phyloP scores from a whole-genome alignment of 2,329 filamentous ascomycete genomes.

The Colletotrichum aenigma region DNA sequence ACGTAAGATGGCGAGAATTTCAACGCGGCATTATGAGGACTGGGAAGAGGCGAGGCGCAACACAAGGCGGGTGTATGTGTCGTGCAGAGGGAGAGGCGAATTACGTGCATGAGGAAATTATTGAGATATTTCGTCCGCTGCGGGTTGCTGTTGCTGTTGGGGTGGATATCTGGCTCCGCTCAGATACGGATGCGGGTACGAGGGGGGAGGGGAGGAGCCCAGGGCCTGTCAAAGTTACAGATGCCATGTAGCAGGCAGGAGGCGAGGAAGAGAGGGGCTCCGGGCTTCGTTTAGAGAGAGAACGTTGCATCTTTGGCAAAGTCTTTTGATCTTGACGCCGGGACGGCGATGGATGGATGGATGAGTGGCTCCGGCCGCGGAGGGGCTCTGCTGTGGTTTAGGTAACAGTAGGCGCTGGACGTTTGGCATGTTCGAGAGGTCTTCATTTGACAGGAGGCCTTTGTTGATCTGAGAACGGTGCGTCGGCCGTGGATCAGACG shows the following conservation, averaged over 20 bases:
- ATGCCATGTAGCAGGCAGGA: background rate
- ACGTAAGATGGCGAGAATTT: background rate
- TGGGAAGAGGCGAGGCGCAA: background rate
- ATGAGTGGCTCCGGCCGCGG: background rate
- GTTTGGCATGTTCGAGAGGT: background rate
- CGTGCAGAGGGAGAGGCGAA: background rate
- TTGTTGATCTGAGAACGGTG: background rate
- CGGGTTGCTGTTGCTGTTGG: background rate
- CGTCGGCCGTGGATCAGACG: conserved; percentile 1
- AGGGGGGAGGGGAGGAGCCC: background rate
- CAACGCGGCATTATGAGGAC: background rate
- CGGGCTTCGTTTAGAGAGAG: background rate
- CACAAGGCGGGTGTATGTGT: background rate
- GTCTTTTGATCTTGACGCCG: background rate
- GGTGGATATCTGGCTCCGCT: background rate
- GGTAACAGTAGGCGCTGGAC: background rate
- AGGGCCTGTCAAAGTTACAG: background rate
- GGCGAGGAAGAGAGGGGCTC: background rate
- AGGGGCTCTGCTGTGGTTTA: background rate
- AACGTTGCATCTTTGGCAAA: background rate
- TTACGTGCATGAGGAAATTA: background rate
- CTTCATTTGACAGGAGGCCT: background rate
- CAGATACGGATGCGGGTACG: background rate
- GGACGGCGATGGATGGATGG: background rate
- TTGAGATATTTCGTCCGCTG: background rate